These are phyloP conservation scores for Cydonia oblonga DNA, from an alignment of 331 rosid genomes.

Conservation along the genomic window DNA sequence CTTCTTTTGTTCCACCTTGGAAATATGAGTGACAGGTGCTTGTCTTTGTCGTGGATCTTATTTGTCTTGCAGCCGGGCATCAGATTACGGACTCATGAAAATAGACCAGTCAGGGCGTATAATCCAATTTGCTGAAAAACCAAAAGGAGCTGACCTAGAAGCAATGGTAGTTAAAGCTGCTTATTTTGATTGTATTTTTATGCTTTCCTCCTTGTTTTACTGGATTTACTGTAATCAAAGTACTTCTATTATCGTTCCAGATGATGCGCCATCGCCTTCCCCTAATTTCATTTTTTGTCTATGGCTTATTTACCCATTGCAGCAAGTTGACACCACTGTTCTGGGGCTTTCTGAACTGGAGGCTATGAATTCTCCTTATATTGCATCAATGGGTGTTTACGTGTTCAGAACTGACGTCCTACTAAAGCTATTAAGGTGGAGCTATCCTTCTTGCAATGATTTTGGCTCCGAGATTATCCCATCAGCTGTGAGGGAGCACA, in stretches of 20 bases:
- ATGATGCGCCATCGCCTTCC: neutral
- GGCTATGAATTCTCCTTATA: slow-evolving; percentile 49
- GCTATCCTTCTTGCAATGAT: slow-evolving; percentile 62
- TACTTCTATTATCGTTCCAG: slow-evolving; percentile 2
- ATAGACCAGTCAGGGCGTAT: slow-evolving; percentile 58
- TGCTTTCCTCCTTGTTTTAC: neutral
- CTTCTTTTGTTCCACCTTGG: neutral
- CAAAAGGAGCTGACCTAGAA: slow-evolving; percentile 72
- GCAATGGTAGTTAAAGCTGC: slow-evolving; percentile 51
- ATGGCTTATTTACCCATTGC: slow-evolving; percentile 11
- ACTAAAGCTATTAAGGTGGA: slow-evolving; percentile 51
- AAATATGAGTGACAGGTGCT: neutral
- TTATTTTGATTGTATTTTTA: neutral
- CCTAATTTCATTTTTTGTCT: neutral
- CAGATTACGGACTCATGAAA: slow-evolving; percentile 87
- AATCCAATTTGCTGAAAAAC: slow-evolving; percentile 75
- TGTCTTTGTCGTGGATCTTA: neutral
- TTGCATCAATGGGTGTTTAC: slow-evolving; percentile 82
- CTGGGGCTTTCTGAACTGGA: slow-evolving; percentile 72
- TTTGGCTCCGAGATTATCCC: slow-evolving; percentile 92
- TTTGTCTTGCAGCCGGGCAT: slow-evolving; percentile 64
- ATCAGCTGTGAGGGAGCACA: slow-evolving; percentile 65
- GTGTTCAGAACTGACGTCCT: slow-evolving; percentile 70
- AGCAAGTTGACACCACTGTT: slow-evolving; percentile 74
- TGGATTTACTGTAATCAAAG: neutral